Evolutionary conservation across 2,329 filamentous ascomycete genomes (phyloP).

Genomic region (Drechmeria coniospora): DNA sequence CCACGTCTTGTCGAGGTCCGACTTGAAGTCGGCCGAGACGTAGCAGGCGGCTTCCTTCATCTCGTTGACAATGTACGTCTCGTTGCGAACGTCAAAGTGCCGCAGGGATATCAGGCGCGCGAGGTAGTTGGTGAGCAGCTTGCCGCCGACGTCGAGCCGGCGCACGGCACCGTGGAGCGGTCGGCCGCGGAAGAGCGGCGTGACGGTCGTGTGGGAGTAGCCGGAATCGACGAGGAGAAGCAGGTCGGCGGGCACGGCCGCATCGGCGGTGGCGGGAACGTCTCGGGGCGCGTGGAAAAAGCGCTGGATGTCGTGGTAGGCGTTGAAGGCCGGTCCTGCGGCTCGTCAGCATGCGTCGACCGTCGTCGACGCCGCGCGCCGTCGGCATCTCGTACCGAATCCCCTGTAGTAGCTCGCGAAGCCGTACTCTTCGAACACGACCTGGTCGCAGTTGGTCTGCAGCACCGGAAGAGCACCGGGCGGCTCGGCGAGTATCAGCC

Average conservation of each 20-base stretch:
- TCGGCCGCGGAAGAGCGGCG: constrained; percentile 67
- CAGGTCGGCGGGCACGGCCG: constrained; percentile 63
- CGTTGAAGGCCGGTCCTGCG: constrained; percentile 57
- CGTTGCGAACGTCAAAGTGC: constrained; percentile 91
- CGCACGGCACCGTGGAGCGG: constrained; percentile 70
- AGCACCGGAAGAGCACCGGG: constrained; percentile 68
- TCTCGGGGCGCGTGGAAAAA: constrained; percentile 48
- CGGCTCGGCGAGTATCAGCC: constrained; percentile 71
- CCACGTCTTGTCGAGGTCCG: constrained; percentile 72
- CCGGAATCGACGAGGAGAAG: constrained; percentile 82
- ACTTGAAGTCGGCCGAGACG: constrained; percentile 59
- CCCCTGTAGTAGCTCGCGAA: constrained; percentile 76
- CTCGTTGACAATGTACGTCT: constrained; percentile 85
- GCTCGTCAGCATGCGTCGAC: constrained; percentile 2
- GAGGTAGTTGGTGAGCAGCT: constrained; percentile 83
- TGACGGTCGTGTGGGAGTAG: constrained; percentile 85
- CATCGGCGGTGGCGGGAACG: constrained; percentile 20
- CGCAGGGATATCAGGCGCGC: constrained; percentile 79
- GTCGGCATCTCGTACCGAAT: constrained; percentile 33
- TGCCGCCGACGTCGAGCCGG: constrained; percentile 80
- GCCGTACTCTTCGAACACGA: constrained; percentile 93
- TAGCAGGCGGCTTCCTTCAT: constrained; percentile 88
- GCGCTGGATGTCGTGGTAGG: constrained; percentile 62
- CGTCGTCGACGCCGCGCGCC: not conserved
- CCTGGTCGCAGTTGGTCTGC: constrained; percentile 85